Evolutionary conservation across 202 grass and related monocot species (phyloP), one percentile per base, ranked within the genome.

Genomic region (Musa balbisiana): DNA sequence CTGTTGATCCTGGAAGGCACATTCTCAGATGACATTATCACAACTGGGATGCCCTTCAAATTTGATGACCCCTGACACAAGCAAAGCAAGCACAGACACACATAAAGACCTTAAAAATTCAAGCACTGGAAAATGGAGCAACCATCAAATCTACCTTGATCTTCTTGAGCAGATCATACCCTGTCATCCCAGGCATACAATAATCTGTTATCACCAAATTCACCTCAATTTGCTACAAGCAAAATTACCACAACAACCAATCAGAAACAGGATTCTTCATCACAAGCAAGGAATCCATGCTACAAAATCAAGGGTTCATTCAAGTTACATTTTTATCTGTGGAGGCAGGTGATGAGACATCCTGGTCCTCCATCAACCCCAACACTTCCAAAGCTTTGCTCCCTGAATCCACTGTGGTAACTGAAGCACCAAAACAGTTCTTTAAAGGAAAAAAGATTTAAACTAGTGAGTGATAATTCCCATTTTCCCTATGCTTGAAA

Each of bases 11-110:
- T 83, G 29, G 94, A 84, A 87, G 94, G 94, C 79, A 97, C 90
- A 78, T 97, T 97, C 83, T 97, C 94, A 68, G 94, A 97, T 50
- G 94, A 97, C 94, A 97, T 97, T 67, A 97, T 97, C 83, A 97
- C 90, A 78, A 97, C 94, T 20, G 94, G 94, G 78, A 97, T 93
- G 80, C 93, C 94, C 83, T 97, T 97, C 69, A 97, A 64, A 53
- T 81, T 93, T 49, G 94, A 91, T 62, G 90, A 97, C 17, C 83
- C 90, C 93, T 97, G 83, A 64, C 76, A 19, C 49, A 52, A 65
- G 26, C 0, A 82, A 53, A 20, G 67, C 70, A 69, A 69, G 43
- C 14, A 69, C 70, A 69, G 49, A 10, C 5, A 69, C 29, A 50
- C 67, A 69, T 67, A 33, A 62, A 63, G 65, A 76, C 52, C 20